Percentiles rank a stretch among this genome's conserved stretches.
Conservation (phyloP, 2,329 filamentous ascomycete genomes). For the Dactylellina drechsleri region DNA sequence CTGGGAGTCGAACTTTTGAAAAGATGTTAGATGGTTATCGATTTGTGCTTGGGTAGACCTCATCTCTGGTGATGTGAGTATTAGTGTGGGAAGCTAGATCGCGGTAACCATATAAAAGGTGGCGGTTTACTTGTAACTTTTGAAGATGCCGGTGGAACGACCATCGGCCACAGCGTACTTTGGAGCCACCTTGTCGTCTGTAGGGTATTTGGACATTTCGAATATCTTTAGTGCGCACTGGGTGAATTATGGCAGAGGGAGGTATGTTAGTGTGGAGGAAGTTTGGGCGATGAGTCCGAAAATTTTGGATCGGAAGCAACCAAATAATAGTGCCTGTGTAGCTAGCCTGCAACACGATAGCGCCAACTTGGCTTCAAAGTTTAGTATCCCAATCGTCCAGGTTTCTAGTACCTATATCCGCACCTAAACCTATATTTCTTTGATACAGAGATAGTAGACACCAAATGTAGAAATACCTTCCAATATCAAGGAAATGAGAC, state of each 20-base stretch:
- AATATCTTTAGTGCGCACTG: background rate
- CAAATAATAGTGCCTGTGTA: too few relatives aligned
- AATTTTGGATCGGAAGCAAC: too few relatives aligned
- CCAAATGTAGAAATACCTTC: too few relatives aligned
- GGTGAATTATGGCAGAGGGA: background rate
- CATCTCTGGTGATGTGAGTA: constrained; percentile 1
- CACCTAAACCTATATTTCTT: too few relatives aligned
- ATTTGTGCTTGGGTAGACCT: constrained; percentile 24
- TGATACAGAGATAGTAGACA: too few relatives aligned
- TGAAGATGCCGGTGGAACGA: constrained; percentile 24
- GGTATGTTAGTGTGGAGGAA: background rate
- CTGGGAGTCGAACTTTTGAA: constrained; percentile 25
- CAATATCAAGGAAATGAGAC: too few relatives aligned
- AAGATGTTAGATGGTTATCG: constrained; percentile 20
- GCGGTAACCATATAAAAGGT: background rate
- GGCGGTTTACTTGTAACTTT: constrained; percentile 16
- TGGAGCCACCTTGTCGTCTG: background rate
- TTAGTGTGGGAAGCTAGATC: background rate
- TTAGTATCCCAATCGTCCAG: too few relatives aligned
- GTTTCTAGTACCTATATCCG: too few relatives aligned
- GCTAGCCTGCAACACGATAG: too few relatives aligned
- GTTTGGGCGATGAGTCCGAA: too few relatives aligned
- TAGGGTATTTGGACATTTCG: background rate
- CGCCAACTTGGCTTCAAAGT: too few relatives aligned
- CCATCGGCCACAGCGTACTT: constrained; percentile 23